Evolutionary conservation across 2,329 filamentous ascomycete genomes (phyloP), one percentile per base, ranked within the genome.

Genomic region (Escovopsis sp.): DNA sequence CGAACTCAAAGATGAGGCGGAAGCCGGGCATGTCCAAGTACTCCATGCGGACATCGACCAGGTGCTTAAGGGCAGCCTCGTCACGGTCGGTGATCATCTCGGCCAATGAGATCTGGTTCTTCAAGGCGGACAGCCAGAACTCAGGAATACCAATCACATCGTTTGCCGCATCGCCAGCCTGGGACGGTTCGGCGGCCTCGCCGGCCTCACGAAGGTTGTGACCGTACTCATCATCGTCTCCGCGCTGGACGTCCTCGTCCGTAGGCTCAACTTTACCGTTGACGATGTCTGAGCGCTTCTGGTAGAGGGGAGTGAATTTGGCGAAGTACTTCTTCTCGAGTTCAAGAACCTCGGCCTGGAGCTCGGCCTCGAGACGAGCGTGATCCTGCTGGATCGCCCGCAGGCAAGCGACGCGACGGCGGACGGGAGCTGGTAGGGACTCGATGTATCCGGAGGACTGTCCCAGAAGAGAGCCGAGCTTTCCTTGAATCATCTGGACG

Each of bases 91-190:
- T 98, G 62, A 98, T 95, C 78, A 95, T 94, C 67, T 98, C 93
- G 43, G 89, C 86, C 43, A 98, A 79, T 27, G 88, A 94, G 56
- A 91, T 78, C 63, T 95, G 89, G 72, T 98, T 98, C 76, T 98
- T 98, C 89, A 98, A 96, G 53, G 93, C 89, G 47, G 89, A 95
- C 39, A 98, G 74, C 91, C 91, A 98, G 75, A 98, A 98, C 67
- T 98, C 91, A 48, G 91, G 91, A 48, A 98, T 95, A 64, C 91
- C 91, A 56, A 78, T 72, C 50, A 81, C 61, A 32, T 63, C 50
- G 53, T 73, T 67, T 42, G 66, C 60, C 51, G 75, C 69, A 49
- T 79, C 71, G 40, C 78, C 68, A 11, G 27, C 27, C 56, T 72
- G 66, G 56, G 77, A 72, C 38, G 62, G 53, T 55, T 71, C 66